Evolutionary conservation across 306 rosid genomes (phyloP), one percentile per base, ranked within the genome.

Genomic region (Medicago lupulina): DNA sequence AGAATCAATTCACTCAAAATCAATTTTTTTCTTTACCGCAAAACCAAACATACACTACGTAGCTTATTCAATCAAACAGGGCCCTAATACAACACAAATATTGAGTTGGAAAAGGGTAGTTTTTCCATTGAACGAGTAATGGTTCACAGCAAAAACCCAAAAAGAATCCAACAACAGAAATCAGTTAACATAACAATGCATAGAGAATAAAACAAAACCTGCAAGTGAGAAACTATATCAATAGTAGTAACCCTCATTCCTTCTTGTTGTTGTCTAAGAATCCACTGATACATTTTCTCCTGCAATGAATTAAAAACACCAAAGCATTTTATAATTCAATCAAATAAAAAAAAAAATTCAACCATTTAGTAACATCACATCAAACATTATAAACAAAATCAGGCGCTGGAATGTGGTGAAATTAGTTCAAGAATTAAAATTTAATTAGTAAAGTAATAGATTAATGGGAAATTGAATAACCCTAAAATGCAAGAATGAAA

Each of bases 251-350:
- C 85, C 80, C 91, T 83, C 60, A 88, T 75, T 44, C 93, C 91
- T 78, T 89, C 91, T 70, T 85, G 86, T 73, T 89, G 87, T 61
- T 87, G 93, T 55, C 93, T 89, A 25, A 63, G 72, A 81, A 89
- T 82, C 93, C 91, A 87, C 12, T 89, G 91, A 70, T 89, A 87
- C 77, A 89, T 70, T 61, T 85, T 89, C 67, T 87, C 92, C 90
- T 90, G 86, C 13, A 17, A 68, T 10, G 9, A 49, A 69, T 64
- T 34, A 10, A 34, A 50, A 51, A 14, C 67, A 76, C 9, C 43
- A 7, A 43, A 67, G 7, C 72, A 67, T 43, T 47, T 73, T 34
- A 51, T 44, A 23, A 50, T 7, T 60, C 11, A 60, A 59, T 25
- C 53, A 70, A 21, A 18, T 16, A 18, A 49, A 49, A 10, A 70